phyloP scores from a whole-genome alignment of 257 asterid species.

The Nicotiana attenuata region DNA sequence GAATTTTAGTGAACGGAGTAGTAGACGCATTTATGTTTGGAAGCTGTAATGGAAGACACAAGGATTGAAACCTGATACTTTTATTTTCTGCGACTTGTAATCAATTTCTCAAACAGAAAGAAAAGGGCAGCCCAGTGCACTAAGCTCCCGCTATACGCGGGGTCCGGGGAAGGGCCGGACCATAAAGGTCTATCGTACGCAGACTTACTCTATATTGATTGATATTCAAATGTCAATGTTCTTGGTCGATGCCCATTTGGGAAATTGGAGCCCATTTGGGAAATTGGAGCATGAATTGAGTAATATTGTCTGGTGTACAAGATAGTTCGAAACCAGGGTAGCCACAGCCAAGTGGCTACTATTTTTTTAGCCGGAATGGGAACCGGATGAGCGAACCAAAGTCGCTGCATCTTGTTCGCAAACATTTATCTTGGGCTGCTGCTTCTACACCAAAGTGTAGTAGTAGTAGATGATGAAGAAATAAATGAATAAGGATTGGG shows the following conservation, averaged over 20 bases:
- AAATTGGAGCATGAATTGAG: slow-evolving; percentile 20
- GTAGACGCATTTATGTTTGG: slow-evolving; percentile 9
- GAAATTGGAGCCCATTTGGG: slow-evolving; percentile 20
- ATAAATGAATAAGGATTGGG: not conserved
- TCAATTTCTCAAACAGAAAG: slow-evolving; percentile 18
- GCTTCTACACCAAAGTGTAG: not conserved
- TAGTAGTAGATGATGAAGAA: not conserved
- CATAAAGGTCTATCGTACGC: too few relatives aligned
- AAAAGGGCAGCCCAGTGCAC: too few relatives aligned
- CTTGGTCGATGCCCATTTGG: slow-evolving; percentile 16
- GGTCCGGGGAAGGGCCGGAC: too few relatives aligned
- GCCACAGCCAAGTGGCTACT: slow-evolving; percentile 16
- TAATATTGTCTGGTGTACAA: slow-evolving; percentile 14
- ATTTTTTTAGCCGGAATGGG: slow-evolving; percentile 41
- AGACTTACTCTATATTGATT: not conserved
- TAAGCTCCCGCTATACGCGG: too few relatives aligned
- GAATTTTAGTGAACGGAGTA: not conserved
- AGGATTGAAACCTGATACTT: slow-evolving; percentile 6
- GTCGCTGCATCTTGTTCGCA: slow-evolving; percentile 38
- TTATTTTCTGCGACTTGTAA: slow-evolving; percentile 25
- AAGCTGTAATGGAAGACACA: slow-evolving; percentile 26
- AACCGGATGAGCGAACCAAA: slow-evolving; percentile 35
- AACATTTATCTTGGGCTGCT: slow-evolving; percentile 47
- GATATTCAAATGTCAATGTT: slow-evolving; percentile 7
- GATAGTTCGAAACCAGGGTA: slow-evolving; percentile 26